These are phyloP conservation scores for Diaporthe ilicicola DNA, from an alignment of 2,329 filamentous ascomycete genomes.

Conservation along the genomic window DNA sequence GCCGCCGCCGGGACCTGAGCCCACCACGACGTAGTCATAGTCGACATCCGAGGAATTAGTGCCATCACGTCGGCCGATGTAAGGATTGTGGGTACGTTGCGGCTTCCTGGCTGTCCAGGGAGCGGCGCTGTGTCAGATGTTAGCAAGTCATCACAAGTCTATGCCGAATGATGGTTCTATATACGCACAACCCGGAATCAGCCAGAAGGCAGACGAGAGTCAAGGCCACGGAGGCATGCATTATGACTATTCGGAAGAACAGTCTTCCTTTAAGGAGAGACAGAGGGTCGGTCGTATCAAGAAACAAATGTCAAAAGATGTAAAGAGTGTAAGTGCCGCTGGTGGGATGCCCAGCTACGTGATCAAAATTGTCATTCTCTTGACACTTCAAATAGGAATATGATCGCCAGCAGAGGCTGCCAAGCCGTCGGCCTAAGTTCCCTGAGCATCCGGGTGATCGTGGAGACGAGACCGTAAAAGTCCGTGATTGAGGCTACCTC, in stretches of 20 bases:
- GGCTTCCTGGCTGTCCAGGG: conserved; percentile 6
- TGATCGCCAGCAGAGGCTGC: background rate
- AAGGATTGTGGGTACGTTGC: conserved; percentile 1
- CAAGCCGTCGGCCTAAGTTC: background rate
- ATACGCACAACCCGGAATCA: background rate
- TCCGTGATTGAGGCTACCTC: background rate
- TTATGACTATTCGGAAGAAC: background rate
- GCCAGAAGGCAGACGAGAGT: background rate
- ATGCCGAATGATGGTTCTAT: background rate
- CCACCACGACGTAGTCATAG: conserved; percentile 63
- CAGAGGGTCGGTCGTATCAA: conserved; percentile 1
- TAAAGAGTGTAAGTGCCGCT: conserved; percentile 8
- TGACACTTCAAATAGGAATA: conserved; percentile 10
- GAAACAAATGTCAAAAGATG: conserved; percentile 17
- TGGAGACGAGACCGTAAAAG: background rate
- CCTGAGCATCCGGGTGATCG: background rate
- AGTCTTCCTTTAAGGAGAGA: background rate
- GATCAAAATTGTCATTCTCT: conserved; percentile 15
- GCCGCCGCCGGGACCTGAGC: conserved; percentile 58
- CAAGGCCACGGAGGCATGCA: background rate
- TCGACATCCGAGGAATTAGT: background rate
- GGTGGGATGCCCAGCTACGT: background rate
- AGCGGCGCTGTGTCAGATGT: background rate
- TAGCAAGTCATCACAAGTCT: background rate
- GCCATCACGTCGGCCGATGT: conserved; percentile 4